phyloP scores from a whole-genome alignment of 2,329 filamentous ascomycete species.

The Phialemoniopsis sp. region DNA sequence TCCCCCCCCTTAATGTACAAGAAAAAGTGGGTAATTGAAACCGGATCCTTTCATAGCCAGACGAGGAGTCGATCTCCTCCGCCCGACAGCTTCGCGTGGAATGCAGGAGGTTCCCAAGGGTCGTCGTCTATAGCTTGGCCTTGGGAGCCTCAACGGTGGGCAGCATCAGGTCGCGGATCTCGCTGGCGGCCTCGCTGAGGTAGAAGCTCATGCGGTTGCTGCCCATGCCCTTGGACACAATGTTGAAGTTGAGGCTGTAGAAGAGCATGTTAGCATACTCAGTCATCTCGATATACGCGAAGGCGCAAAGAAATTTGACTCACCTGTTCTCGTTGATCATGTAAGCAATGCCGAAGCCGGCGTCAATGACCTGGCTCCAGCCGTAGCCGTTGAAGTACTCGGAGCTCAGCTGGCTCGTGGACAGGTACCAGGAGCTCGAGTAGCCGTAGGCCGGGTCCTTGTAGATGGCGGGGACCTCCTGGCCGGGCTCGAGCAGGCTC shows the following conservation, averaged over 20 bases:
- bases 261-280: constrained; percentile 5
- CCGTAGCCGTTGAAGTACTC: constrained; percentile 99
- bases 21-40: no score
- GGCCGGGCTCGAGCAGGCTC: constrained; percentile 76
- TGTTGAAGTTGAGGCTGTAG: constrained; percentile 88
- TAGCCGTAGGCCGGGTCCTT: constrained; percentile 83
- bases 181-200: constrained; percentile 86
- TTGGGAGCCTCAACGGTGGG: constrained; percentile 76
- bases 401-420: constrained; percentile 82
- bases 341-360: constrained; percentile 95
- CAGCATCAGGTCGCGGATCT: constrained; percentile 82
- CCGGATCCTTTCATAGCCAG: no score
- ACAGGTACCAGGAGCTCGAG: constrained; percentile 84
- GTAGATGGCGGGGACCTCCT: constrained; percentile 79
- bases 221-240: constrained; percentile 89
- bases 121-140: constrained; percentile 71
- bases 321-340: constrained; percentile 99
- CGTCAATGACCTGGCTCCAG: constrained; percentile 96
- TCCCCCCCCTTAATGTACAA: no score
- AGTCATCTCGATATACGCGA: not conserved
- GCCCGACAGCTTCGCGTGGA: no score
- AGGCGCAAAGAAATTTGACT: constrained; percentile 22
- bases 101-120: no score
- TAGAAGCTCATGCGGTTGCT: constrained; percentile 94
- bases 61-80: no score